Percentiles rank a stretch among this genome's conserved stretches.
Conservation (phyloP, 2,329 filamentous ascomycete species). For the Alternaria burnsii region DNA sequence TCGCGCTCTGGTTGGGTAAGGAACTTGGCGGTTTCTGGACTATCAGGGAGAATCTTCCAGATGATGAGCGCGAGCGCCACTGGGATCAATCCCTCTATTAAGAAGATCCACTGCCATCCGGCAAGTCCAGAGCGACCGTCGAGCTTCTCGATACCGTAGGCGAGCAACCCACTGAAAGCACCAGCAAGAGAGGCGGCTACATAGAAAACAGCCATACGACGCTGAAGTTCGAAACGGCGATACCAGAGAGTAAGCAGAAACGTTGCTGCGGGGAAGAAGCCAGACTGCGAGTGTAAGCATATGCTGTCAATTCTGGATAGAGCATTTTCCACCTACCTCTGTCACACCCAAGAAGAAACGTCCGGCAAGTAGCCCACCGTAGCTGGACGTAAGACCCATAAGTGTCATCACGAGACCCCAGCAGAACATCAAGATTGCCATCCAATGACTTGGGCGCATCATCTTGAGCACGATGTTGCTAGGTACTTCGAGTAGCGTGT, state of each 20-base stretch:
- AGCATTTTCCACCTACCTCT: constrained; percentile 37
- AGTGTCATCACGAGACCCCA: constrained; percentile 54
- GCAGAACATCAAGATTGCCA: constrained; percentile 50
- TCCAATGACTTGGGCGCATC: constrained; percentile 53
- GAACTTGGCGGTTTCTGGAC: constrained; percentile 51
- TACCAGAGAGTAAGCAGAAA: constrained; percentile 50
- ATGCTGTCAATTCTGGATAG: neutral
- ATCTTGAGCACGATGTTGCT: constrained; percentile 55
- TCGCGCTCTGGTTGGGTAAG: constrained; percentile 47
- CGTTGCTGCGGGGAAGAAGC: constrained; percentile 71
- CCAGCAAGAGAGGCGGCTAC: constrained; percentile 45
- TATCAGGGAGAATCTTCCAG: constrained; percentile 64
- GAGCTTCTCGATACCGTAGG: constrained; percentile 45
- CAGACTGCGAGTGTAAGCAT: constrained; percentile 51
- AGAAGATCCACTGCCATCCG: constrained; percentile 49
- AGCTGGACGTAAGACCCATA: constrained; percentile 59
- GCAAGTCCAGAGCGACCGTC: constrained; percentile 37
- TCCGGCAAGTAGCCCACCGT: constrained; percentile 57
- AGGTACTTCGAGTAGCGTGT: constrained; percentile 50
- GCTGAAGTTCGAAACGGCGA: constrained; percentile 45
- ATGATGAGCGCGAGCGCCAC: constrained; percentile 54
- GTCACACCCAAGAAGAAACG: constrained; percentile 55
- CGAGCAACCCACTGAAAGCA: constrained; percentile 49
- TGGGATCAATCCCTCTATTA: constrained; percentile 43
- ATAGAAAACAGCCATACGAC: constrained; percentile 49